phyloP scores from a whole-genome alignment of 306 rosid species.

The Oemleria cerasiformis region DNA sequence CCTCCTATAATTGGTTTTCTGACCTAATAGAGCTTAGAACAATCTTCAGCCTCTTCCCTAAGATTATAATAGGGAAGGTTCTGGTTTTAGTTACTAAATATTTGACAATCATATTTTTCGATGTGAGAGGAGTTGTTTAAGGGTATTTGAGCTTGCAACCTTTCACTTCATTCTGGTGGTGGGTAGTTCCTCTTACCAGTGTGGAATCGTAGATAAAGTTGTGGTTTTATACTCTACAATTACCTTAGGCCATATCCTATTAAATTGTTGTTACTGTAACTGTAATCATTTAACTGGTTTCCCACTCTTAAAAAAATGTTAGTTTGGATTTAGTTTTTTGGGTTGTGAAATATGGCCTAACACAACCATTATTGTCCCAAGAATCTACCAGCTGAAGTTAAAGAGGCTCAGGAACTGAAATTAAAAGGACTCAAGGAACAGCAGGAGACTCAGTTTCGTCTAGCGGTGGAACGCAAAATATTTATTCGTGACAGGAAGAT shows the following conservation, averaged over 20 bases:
- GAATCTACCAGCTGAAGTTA: conserved; percentile 68
- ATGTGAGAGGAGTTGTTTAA: no score
- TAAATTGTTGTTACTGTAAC: no score
- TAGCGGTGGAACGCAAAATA: conserved; percentile 79
- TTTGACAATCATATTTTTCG: neutral
- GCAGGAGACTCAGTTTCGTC: conserved; percentile 85
- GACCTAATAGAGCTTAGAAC: neutral
- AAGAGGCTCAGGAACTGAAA: conserved; percentile 78
- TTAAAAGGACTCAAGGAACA: conserved; percentile 76
- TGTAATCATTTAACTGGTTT: no score
- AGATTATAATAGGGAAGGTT: neutral
- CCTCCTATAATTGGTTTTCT: neutral
- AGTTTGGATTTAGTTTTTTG: no score
- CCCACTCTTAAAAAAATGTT: no score
- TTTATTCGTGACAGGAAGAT: conserved; percentile 83
- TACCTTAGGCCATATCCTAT: no score
- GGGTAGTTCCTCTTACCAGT: no score
- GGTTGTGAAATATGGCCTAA: conserved; percentile 12
- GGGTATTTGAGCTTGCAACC: no score
- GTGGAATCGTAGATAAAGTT: no score
- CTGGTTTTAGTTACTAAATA: neutral
- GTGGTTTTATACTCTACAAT: no score
- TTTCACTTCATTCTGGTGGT: no score
- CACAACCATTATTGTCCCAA: conserved; percentile 9
- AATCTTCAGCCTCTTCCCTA: neutral